phyloP scores from a whole-genome alignment of 352 stramenopile species.

The Elongisporangium anandrum region DNA sequence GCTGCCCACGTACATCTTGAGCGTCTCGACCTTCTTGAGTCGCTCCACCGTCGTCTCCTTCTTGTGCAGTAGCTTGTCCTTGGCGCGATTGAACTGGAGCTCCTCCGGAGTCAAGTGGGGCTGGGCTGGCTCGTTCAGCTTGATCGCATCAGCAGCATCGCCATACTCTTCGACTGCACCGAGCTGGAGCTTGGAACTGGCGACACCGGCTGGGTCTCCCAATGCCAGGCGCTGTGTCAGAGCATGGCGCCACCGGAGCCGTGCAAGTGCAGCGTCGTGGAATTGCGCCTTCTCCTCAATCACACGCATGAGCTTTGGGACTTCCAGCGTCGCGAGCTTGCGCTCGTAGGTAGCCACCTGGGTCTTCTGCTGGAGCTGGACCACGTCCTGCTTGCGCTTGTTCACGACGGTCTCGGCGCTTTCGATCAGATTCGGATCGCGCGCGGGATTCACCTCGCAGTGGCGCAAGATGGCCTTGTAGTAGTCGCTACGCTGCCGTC shows the following conservation, averaged over 20 bases:
- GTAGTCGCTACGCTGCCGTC: constrained; percentile 71
- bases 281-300: constrained; percentile 66
- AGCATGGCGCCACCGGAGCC: constrained; percentile 64
- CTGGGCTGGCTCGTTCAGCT: not conserved
- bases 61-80: constrained; percentile 77
- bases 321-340: constrained; percentile 47
- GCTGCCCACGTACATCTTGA: constrained; percentile 70
- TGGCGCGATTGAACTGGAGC: constrained; percentile 21
- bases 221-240: constrained; percentile 44
- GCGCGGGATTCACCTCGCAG: constrained; percentile 73
- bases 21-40: constrained; percentile 49
- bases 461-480: constrained; percentile 77
- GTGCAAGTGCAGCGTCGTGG: constrained; percentile 52
- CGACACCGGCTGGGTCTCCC: not conserved
- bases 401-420: constrained; percentile 52
- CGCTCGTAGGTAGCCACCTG: constrained; percentile 73
- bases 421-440: constrained; percentile 76
- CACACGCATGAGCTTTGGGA: constrained; percentile 60
- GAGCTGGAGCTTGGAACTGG: not conserved
- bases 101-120: not conserved
- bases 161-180: not conserved
- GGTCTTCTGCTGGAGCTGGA: constrained; percentile 63
- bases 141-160: not conserved
- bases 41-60: constrained; percentile 53
- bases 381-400: constrained; percentile 60